These are phyloP conservation scores for Micractinium sp. DNA, from an alignment of 139 green algal species.

Conservation along the genomic window DNA sequence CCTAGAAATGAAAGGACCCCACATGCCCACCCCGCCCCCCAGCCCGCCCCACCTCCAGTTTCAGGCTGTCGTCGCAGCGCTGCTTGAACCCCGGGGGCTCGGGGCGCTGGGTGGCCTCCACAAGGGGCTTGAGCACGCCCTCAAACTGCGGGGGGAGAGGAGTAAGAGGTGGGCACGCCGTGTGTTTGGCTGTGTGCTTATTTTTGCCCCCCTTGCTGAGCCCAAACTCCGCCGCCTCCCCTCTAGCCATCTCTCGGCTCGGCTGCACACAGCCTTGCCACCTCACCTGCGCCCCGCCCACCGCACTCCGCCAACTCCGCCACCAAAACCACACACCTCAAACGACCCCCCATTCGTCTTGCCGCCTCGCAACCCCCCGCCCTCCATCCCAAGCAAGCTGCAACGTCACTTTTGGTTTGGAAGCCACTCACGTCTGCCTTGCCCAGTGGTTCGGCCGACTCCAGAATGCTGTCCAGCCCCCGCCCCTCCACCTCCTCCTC, in stretches of 20 bases:
- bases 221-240: no score
- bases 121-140: background rate
- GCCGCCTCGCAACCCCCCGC: background rate
- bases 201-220: background rate
- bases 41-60: background rate
- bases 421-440: background rate
- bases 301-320: no score
- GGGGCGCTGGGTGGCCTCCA: background rate
- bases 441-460: background rate
- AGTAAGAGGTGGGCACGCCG: background rate
- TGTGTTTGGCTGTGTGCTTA: no score
- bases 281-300: no score
- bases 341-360: background rate
- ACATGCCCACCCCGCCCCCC: background rate
- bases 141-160: background rate
- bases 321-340: background rate
- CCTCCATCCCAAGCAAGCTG: no score
- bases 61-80: background rate
- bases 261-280: no score
- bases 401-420: no score
- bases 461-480: background rate
- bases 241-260: no score
- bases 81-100: slow-evolving; percentile 13
- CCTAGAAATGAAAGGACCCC: no score
- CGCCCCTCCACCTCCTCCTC: background rate